Evolutionary conservation across 2,329 filamentous ascomycete genomes (phyloP), one percentile per base, ranked within the genome.

Genomic region (Monilinia vaccinii-corymbosi): DNA sequence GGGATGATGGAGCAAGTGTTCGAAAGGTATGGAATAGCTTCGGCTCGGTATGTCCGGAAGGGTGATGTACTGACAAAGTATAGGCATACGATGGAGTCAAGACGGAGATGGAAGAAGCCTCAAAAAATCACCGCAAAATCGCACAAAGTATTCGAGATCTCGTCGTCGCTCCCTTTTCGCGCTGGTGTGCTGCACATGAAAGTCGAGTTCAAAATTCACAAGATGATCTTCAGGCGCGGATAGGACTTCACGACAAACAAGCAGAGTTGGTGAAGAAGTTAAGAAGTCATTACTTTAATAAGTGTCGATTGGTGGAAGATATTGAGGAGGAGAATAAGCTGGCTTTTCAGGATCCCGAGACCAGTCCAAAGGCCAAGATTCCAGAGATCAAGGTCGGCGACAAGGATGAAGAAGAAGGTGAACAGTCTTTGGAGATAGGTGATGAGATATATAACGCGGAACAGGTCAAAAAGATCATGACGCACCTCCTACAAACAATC

Each of bases 301-400:
- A 97, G 76, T 99, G 94, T 73, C 87, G 95, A 53, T 79, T 97
- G 63, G 88, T 97, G 8, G 95, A 99, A 73, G 94, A 99, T 72
- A 77, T 97, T 62, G 94, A 99, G 73, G 94, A 99, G 75, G 95
- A 99, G 78, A 96, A 97, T 74, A 97, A 99, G 76, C 82, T 99
- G 59, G 94, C 92, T 44, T 99, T 99, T 75, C 91, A 96, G 73
- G 91, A 92, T 66, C 91, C 91, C 2, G 83, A 87, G 68, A 78
- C 74, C 38, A 91, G 88, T 73, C 87, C 88, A 3, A 79, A 82
- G 73, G 76, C 79, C 59, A 66, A 79, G 64, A 88, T 91, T 45
- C 89, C 89, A 48, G 92, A 91, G 71, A 96, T 99, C 75, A 95
- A 97, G 74, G 86, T 97, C 45, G 85, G 88, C 23, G 81, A 87